Base-by-base conservation (phyloP, 768 basidiomycete species). In the Suillus decipiens region DNA sequence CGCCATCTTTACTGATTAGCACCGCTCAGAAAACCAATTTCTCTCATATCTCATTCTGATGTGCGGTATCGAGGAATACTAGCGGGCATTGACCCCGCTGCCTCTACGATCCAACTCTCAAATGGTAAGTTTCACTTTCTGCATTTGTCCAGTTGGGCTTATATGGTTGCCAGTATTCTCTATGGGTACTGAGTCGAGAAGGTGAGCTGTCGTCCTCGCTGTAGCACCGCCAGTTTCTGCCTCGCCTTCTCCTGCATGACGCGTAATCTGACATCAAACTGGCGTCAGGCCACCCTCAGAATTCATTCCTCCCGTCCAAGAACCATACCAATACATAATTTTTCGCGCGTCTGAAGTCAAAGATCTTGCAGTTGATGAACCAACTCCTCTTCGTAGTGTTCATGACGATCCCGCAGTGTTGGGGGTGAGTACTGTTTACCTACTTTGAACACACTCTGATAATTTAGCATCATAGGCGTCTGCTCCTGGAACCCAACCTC, bases 301-400 rank as follows among this genome's bases (percentile, higher is more conserved):
- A 73, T 95, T 87, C 75, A 92, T 93, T 62, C 89, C 93, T 5
- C 91, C 93, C 0, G 88, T 89, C 50, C 86, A 87, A 72, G 89
- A 90, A 64, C 91, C 92, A 0, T 95, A 94, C 73, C 84, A 90
- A 66, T 94, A 92, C 76, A 94, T 95, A 76, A 91, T 95, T 66
- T 95, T 95, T 78, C 90, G 91, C 59, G 92, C 92, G 8, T 90
- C 90, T 3, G 92, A 95, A 75, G 92, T 94, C 65, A 93, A 94
- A 70, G 92, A 95, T 71, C 82, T 94, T n/a, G 82, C 89, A 33
- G 91, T 95, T 15, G 92, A 95, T 69, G 89, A 92, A 63, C 82
- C 84, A 1, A 64, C 78, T 36, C 78, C 82, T 0, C 77, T 81
- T 42, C 81, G 86, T 57, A 91, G 84, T 69, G 87, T 93, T 17